A percentile compares a stretch with the other conserved stretches of the same genome.
phyloP scores from a whole-genome alignment of 768 basidiomycete species.

The Leccinum disarticulatum region DNA sequence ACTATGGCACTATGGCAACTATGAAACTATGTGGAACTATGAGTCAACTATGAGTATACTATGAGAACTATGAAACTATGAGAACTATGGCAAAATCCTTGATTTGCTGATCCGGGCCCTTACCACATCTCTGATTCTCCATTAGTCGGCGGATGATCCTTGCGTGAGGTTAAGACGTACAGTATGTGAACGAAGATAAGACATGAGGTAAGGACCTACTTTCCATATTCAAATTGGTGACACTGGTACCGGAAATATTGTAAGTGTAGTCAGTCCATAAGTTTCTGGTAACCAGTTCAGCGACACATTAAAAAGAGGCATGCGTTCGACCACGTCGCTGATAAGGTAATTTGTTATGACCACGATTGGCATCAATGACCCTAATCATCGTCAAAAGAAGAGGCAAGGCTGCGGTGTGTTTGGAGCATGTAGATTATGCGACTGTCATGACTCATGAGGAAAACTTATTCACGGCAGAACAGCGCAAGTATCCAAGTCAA shows the following conservation, averaged over 20 bases:
- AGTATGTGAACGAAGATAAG: neutral
- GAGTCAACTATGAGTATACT: too few relatives aligned
- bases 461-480: too few relatives aligned
- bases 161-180: neutral
- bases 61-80: too few relatives aligned
- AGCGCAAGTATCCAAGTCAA: too few relatives aligned
- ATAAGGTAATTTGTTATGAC: conserved; percentile 19
- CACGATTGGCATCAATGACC: conserved; percentile 30
- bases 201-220: neutral
- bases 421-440: conserved; percentile 9
- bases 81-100: too few relatives aligned
- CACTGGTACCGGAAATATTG: neutral
- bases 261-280: neutral
- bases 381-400: conserved; percentile 7
- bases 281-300: neutral
- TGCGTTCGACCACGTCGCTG: conserved; percentile 18
- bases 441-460: conserved; percentile 14
- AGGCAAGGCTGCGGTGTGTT: conserved; percentile 11
- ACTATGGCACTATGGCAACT: too few relatives aligned
- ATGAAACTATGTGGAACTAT: too few relatives aligned
- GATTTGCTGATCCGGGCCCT: too few relatives aligned
- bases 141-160: neutral
- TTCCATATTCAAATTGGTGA: neutral
- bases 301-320: conserved; percentile 11
- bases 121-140: neutral